Conservation (phyloP, 257 asterid genomes). For the Salvia miltiorrhiza region DNA sequence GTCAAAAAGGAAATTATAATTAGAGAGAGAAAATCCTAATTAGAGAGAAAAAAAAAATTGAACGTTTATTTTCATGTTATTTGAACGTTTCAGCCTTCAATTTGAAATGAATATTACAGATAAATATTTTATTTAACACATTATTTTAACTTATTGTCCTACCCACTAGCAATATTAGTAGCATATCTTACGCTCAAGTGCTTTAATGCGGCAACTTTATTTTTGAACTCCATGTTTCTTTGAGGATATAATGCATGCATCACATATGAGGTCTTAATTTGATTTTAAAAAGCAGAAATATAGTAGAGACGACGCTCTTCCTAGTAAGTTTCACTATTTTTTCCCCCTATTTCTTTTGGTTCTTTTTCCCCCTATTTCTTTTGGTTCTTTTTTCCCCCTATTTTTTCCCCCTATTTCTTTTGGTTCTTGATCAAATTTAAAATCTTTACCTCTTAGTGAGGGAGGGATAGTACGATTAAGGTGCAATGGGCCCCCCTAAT, state of each 20-base stretch:
- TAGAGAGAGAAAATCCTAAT: no score
- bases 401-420: no score
- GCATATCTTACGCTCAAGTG: neutral
- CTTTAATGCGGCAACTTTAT: neutral
- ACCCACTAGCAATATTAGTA: neutral
- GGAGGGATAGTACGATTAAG: neutral
- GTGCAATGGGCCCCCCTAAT: neutral
- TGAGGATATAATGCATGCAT: neutral
- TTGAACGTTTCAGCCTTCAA: no score
- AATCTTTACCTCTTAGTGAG: neutral
- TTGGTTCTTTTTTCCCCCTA: no score
- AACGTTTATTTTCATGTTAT: no score
- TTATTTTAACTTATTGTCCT: neutral
- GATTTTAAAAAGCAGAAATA: neutral
- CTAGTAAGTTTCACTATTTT: neutral
- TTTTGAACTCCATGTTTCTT: neutral
- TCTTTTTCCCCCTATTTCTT: no score
- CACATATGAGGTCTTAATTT: neutral
- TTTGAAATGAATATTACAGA: neutral
- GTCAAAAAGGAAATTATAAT: no score
- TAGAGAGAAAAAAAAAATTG: no score
- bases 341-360: neutral
- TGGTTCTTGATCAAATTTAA: neutral
- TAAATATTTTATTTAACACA: neutral
- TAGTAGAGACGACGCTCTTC: neutral